Percentiles rank a stretch among this genome's conserved stretches.
Conservation (phyloP, 2,329 filamentous ascomycete species). For the Celoporthe dispersa region DNA sequence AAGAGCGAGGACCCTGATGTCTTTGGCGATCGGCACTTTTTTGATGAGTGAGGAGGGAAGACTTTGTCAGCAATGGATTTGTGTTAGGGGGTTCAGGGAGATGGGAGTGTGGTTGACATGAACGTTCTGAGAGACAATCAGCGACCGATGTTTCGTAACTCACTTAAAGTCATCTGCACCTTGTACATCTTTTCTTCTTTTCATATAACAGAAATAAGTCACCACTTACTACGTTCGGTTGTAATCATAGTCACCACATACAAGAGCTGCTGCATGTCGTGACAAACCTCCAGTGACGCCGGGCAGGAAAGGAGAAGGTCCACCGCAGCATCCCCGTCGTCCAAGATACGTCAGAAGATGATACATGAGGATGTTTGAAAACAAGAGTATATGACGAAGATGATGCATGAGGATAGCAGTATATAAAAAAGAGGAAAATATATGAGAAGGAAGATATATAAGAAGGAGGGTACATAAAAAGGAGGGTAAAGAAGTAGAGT, state of each 20-base stretch:
- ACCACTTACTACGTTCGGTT: background rate
- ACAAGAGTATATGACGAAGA: background rate
- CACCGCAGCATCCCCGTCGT: background rate
- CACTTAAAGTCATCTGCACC: background rate
- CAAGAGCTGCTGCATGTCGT: background rate
- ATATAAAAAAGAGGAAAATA: background rate
- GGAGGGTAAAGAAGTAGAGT: background rate
- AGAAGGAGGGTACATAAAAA: background rate
- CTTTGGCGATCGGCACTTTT: background rate
- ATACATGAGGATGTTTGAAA: background rate
- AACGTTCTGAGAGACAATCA: background rate
- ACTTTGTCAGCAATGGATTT: background rate
- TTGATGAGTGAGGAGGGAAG: background rate
- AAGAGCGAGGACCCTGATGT: background rate
- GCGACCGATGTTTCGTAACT: background rate
- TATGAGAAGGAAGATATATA: too few species aligned
- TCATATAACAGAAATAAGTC: background rate
- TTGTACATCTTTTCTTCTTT: background rate
- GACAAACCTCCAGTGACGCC: background rate
- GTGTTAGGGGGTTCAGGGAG: background rate
- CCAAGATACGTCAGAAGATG: background rate
- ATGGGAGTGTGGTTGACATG: background rate
- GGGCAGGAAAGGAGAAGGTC: background rate
- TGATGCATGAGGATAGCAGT: too few species aligned
- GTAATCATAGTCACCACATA: background rate